These are phyloP conservation scores for Carex sylvatica DNA, from an alignment of 202 grass and related monocot genomes.

Conservation along the genomic window DNA sequence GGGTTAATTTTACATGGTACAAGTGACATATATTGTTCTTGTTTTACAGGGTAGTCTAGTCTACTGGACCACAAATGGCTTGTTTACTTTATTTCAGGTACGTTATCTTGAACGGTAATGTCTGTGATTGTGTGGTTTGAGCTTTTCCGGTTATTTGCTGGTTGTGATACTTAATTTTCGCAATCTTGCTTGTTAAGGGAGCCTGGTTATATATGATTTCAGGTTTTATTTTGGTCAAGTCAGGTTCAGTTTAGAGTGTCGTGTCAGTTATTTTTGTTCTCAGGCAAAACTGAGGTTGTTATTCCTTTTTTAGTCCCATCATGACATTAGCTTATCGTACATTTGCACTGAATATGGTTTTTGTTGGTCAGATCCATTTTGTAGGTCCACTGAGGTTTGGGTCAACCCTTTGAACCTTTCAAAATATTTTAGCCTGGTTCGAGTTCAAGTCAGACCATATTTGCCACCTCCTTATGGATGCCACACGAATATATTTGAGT, in stretches of 20 bases:
- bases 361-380: neutral
- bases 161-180: neutral
- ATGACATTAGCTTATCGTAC: neutral
- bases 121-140: neutral
- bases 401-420: neutral
- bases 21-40: neutral
- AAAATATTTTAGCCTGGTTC: neutral
- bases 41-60: slow-evolving; percentile 67
- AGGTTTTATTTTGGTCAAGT: neutral
- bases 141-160: neutral
- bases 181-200: slow-evolving; percentile 2
- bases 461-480: neutral
- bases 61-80: slow-evolving; percentile 89
- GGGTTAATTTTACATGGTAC: neutral
- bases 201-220: neutral
- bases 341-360: neutral
- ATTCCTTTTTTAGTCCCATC: neutral
- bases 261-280: too few relatives aligned
- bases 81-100: slow-evolving; percentile 73
- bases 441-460: neutral
- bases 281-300: too few relatives aligned
- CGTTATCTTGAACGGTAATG: neutral
- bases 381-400: neutral
- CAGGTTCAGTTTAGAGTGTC: too few relatives aligned
- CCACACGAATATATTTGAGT: neutral